A percentile compares a stretch with the other conserved stretches of the same genome.
These are phyloP conservation scores for Tilletia walkeri DNA, from an alignment of 1,284 basidiomycete species.

Conservation along the genomic window DNA sequence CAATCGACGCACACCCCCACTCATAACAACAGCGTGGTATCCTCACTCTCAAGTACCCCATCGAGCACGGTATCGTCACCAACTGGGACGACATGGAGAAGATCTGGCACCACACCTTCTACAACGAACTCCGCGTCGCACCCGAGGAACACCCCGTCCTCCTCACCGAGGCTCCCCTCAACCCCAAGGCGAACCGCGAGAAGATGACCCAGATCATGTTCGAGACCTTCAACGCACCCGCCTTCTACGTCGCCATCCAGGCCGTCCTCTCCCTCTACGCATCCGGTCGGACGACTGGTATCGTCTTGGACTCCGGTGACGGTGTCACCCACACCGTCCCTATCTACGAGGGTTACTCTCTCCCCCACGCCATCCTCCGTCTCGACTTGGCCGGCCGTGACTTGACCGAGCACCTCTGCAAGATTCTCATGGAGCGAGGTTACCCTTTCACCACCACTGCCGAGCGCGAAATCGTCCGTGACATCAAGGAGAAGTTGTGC, in stretches of 20 bases:
- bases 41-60: conserved; percentile 72
- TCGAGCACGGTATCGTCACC: conserved; percentile 73
- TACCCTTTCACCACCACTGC: conserved; percentile 90
- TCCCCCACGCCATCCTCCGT: conserved; percentile 91
- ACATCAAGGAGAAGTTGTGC: conserved; percentile 98
- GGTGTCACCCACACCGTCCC: conserved; percentile 91
- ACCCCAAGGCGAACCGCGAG: conserved; percentile 91
- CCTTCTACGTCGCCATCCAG: conserved; percentile 90
- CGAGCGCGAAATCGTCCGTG: conserved; percentile 91
- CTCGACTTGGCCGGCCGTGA: conserved; percentile 94
- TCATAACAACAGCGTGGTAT: conserved; percentile 69
- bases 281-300: conserved; percentile 87
- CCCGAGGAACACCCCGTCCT: conserved; percentile 87
- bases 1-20: no score
- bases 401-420: conserved; percentile 84
- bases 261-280: conserved; percentile 89
- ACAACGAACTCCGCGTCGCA: conserved; percentile 61
- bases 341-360: conserved; percentile 92
- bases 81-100: conserved; percentile 61
- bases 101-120: conserved; percentile 57
- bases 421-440: conserved; percentile 88
- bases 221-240: conserved; percentile 90
- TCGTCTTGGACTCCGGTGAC: conserved; percentile 89
- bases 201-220: conserved; percentile 99
- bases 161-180: conserved; percentile 89